Base-by-base conservation (phyloP, 2,329 filamentous ascomycete genomes). In the Ceratocystis eucalypticola region DNA sequence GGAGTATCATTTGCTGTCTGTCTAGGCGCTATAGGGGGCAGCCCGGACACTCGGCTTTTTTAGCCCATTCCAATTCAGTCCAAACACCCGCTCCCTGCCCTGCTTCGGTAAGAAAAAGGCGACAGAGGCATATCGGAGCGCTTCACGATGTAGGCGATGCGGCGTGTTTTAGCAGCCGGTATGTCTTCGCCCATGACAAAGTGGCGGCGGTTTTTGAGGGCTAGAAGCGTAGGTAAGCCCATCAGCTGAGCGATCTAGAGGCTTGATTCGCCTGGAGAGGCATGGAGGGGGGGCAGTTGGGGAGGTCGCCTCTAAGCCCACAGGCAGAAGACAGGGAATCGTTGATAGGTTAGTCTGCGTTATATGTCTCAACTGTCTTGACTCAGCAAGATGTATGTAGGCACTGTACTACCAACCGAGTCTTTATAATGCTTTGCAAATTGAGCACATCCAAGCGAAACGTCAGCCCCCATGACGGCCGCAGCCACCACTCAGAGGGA, bases 141-240 rank as follows among this genome's bases (percentile, higher is more conserved):
- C 25, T 59, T 59, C 28, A 59, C 28, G 17, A 59, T 37, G 28
- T n/a, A 59, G 15, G 30, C 55, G 55, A 59, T 8, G 55, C 28
- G 28, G 55, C 55, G 55, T 59, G 55, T 59, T 59, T 59, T 22
- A 59, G 55, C 20, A 59, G 28, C 28, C 55, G 55, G 55, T 17
- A 59, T 59, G 55, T 59, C 55, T 59, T 30, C 55, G 30, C 55
- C 25, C 55, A 59, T 37, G 25, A 37, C 22, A 8, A 59, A n/a
- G 55, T 59, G 55, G 55, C 55, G 28, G 55, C 55, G 17, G 7
- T 1, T n/a, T n/a, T 59, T n/a, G 30, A n/a, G 33, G 55, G 17
- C 30, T 3, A n/a, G 17, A 59, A 33, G 25, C 55, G 15, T 37
- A 59, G 55, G 2, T 3, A n/a, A 10, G 17, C 2, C 55, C 55